Conservation (phyloP, 2,329 filamentous ascomycete species). For the Cordyceps sp. region DNA sequence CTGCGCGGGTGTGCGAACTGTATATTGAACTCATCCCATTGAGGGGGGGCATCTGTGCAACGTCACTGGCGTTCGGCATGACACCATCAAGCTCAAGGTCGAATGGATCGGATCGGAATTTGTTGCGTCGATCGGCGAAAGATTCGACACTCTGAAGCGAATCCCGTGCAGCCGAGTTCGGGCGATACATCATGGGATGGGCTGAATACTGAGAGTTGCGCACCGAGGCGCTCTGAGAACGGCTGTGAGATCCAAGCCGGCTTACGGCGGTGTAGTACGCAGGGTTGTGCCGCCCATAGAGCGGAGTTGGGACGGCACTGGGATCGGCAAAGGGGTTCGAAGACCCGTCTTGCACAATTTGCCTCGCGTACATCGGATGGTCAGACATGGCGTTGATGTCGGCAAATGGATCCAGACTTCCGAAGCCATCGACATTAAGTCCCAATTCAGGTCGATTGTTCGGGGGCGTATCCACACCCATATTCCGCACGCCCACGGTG, state of each 20-base stretch:
- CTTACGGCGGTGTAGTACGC: slow-evolving; percentile 14
- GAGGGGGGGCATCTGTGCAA: slow-evolving; percentile 8
- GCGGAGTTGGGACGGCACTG: slow-evolving; percentile 21
- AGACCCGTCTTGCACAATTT: slow-evolving; percentile 3
- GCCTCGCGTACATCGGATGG: slow-evolving; percentile 19
- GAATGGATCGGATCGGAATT: slow-evolving; percentile 47
- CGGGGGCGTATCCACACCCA: slow-evolving; percentile 8
- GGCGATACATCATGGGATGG: slow-evolving; percentile 19
- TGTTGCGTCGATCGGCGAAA: slow-evolving; percentile 30
- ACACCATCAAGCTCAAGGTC: slow-evolving; percentile 33
- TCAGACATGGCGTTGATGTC: slow-evolving; percentile 25
- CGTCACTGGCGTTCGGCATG: slow-evolving; percentile 5
- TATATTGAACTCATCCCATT: slow-evolving; percentile 19
- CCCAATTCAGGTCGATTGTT: slow-evolving; percentile 22
- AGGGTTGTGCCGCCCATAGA: slow-evolving; percentile 1
- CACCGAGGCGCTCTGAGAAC: slow-evolving; percentile 17
- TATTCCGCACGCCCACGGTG: neutral
- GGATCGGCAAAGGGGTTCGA: slow-evolving; percentile 29
- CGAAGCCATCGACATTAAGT: slow-evolving; percentile 16
- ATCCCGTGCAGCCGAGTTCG: slow-evolving; percentile 18
- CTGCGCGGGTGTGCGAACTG: slow-evolving; percentile 29
- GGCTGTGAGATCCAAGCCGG: slow-evolving; percentile 30
- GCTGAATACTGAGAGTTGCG: slow-evolving; percentile 10
- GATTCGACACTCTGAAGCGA: slow-evolving; percentile 21
- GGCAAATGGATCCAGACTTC: slow-evolving; percentile 26